These are phyloP conservation scores for Lodderomyces orthopsilosis DNA, from an alignment of 1,139 yeast species.

Conservation along the genomic window DNA sequence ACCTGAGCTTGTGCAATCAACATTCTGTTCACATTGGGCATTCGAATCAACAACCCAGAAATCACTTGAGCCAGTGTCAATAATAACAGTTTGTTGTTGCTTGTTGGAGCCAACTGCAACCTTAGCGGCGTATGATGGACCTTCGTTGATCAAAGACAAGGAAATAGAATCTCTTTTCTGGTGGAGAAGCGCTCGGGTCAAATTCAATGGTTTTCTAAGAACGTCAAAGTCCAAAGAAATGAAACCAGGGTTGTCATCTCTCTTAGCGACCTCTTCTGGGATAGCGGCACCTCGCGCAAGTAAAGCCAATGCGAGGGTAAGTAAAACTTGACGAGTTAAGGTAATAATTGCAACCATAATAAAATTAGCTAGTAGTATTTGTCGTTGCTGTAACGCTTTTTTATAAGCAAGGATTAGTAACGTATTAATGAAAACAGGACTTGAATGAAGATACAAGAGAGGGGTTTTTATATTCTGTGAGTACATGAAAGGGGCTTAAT, in stretches of 20 bases:
- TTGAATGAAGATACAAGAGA: no score
- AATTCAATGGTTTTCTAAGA: slow-evolving; percentile 2
- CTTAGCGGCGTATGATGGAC: slow-evolving; percentile 7
- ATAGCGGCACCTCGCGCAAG: slow-evolving; percentile 13
- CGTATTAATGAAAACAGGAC: no score
- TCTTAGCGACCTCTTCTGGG: slow-evolving; percentile 5
- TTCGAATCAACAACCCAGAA: slow-evolving; percentile 21
- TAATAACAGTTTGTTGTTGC: slow-evolving; percentile 12
- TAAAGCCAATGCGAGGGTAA: slow-evolving; percentile 13
- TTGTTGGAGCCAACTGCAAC: slow-evolving; percentile 12
- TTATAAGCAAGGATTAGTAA: no score
- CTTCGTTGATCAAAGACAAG: slow-evolving; percentile 9
- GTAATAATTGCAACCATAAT: slow-evolving; percentile 14
- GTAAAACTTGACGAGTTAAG: slow-evolving; percentile 13
- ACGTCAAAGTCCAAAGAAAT: slow-evolving; percentile 11
- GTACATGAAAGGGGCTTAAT: no score
- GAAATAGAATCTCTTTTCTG: slow-evolving; percentile 8
- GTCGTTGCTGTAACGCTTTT: neutral
- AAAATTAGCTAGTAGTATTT: no score
- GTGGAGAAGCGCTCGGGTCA: slow-evolving; percentile 22
- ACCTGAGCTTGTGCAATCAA: slow-evolving; percentile 9
- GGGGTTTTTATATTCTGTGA: no score
- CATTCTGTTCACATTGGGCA: slow-evolving; percentile 8
- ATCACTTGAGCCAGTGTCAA: slow-evolving; percentile 28
- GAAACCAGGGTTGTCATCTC: slow-evolving; percentile 9